Conservation (phyloP, 1,139 yeast species). For the Pichia sp. region DNA sequence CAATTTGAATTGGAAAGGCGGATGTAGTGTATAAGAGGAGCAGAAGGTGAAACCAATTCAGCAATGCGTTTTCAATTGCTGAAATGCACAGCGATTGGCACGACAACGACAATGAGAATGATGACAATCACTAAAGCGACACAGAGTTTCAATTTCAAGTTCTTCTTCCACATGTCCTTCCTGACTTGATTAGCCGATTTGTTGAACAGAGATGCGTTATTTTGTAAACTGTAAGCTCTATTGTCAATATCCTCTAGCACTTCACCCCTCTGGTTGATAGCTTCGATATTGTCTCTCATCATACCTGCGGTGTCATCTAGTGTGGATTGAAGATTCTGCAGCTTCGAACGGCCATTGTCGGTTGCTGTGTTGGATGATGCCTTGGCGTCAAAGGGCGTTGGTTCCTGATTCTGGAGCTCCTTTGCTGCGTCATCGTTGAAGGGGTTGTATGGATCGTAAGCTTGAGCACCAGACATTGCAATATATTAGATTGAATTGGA, state of each 20-base stretch:
- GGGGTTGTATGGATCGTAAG: constrained; percentile 29
- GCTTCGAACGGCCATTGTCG: constrained; percentile 13
- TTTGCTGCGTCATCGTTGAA: constrained; percentile 26
- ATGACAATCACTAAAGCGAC: constrained; percentile 74
- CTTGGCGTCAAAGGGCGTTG: constrained; percentile 6
- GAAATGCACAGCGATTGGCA: constrained; percentile 90
- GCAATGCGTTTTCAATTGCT: constrained; percentile 32
- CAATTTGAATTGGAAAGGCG: too few species aligned
- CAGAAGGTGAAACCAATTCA: too few species aligned
- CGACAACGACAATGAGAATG: constrained; percentile 80
- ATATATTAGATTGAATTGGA: too few species aligned
- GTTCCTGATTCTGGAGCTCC: constrained; percentile 14
- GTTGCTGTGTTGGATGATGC: constrained; percentile 2
- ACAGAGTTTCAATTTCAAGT: constrained; percentile 94
- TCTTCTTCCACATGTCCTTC: constrained; percentile 99
- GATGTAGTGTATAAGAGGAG: too few species aligned
- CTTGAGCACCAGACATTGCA: constrained; percentile 27
- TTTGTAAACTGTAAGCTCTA: constrained; percentile 89
- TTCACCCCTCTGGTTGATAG: constrained; percentile 92
- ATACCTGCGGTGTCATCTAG: constrained; percentile 81
- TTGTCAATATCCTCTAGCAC: constrained; percentile 89
- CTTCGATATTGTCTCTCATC: constrained; percentile 96
- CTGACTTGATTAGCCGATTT: constrained; percentile 97
- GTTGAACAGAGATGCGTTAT: constrained; percentile 92
- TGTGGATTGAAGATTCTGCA: constrained; percentile 25